phyloP scores from a whole-genome alignment of 108 stramenopile genomes.

The Skeletonema menzelii region DNA sequence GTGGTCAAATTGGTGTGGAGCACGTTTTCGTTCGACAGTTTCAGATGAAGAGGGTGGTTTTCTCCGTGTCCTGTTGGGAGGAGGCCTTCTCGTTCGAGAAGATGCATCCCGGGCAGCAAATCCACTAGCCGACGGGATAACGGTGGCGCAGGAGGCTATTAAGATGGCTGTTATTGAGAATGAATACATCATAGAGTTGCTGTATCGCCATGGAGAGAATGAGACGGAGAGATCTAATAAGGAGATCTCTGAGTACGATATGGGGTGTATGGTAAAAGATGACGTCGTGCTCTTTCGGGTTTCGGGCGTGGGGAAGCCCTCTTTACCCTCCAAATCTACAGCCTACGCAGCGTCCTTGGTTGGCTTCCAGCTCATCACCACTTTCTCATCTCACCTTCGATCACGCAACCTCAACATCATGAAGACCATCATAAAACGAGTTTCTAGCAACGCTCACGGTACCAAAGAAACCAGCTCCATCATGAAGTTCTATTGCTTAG shows the following conservation, averaged over 20 bases:
- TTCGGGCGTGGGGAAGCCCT: too few species aligned
- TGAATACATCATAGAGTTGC: neutral
- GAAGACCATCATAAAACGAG: neutral
- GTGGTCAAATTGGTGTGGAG: constrained; percentile 55
- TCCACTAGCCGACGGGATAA: neutral
- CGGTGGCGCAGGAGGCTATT: neutral
- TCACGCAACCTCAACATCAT: neutral
- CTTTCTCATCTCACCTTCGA: neutral
- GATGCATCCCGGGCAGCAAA: neutral
- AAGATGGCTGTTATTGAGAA: neutral
- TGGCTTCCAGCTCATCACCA: neutral
- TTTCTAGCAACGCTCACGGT: neutral
- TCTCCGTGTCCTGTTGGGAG: neutral
- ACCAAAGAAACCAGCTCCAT: neutral
- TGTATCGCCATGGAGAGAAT: too few species aligned
- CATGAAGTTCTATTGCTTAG: neutral
- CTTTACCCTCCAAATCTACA: too few species aligned
- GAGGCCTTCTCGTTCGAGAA: neutral
- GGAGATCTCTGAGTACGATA: too few species aligned
- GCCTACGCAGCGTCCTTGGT: too few species aligned
- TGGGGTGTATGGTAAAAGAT: too few species aligned
- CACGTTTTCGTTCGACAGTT: constrained; percentile 15
- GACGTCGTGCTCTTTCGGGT: too few species aligned
- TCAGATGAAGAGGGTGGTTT: neutral
- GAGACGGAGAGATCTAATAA: too few species aligned